Evolutionary conservation across 2,329 filamentous ascomycete genomes (phyloP).

Genomic region (Neonectria hederae): DNA sequence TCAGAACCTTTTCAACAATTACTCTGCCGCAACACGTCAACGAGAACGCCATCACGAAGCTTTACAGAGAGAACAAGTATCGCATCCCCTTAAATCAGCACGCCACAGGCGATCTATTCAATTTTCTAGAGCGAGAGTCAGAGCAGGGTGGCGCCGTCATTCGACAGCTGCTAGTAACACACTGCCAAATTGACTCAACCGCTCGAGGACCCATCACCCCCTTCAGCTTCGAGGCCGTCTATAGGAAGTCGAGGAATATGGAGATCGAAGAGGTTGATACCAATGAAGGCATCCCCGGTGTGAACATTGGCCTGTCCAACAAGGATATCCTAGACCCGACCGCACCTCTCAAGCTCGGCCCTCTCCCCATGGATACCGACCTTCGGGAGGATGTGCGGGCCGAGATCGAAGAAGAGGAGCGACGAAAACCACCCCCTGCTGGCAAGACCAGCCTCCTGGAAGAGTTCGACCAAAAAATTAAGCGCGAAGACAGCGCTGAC

Average conservation of each 20-base stretch:
- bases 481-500: constrained; percentile 89
- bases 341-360: constrained; percentile 76
- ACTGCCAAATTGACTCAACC: constrained; percentile 67
- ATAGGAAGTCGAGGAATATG: constrained; percentile 65
- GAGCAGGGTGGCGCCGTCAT: constrained; percentile 83
- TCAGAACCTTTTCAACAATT: constrained; percentile 78
- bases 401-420: constrained; percentile 86
- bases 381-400: constrained; percentile 86
- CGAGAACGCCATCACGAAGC: constrained; percentile 78
- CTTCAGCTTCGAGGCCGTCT: constrained; percentile 69
- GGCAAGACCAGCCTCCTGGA: constrained; percentile 82
- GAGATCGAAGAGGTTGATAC: constrained; percentile 72
- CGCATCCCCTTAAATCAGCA: constrained; percentile 88
- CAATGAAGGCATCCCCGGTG: constrained; percentile 71
- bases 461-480: constrained; percentile 87
- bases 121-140: constrained; percentile 88
- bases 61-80: constrained; percentile 90
- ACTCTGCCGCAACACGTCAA: constrained; percentile 80
- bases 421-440: constrained; percentile 73
- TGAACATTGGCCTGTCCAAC: constrained; percentile 69
- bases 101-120: constrained; percentile 82
- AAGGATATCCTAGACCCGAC: constrained; percentile 67
- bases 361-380: constrained; percentile 83
- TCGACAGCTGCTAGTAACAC: constrained; percentile 73
- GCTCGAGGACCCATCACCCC: constrained; percentile 71